Evolutionary conservation across 257 asterid genomes (phyloP).

Genomic region (Nicotiana noctiflora): DNA sequence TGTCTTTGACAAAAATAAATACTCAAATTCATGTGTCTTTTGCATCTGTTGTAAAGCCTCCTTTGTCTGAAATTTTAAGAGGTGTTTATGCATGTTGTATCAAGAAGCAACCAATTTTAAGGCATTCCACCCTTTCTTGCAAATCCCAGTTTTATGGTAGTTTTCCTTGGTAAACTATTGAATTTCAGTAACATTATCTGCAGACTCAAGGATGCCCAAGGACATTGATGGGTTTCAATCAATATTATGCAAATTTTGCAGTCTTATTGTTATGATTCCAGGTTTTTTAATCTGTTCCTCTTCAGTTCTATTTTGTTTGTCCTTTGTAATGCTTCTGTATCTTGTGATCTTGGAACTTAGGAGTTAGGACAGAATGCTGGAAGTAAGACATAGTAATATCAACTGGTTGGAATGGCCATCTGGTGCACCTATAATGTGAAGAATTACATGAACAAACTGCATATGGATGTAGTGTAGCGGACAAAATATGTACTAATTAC

Average conservation of each 20-base stretch:
- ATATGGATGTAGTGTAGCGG: not conserved
- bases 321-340: not conserved
- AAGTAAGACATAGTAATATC: not conserved
- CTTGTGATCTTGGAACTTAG: not conserved
- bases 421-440: conserved; percentile 1
- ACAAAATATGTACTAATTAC: not conserved
- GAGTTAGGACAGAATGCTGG: not conserved
- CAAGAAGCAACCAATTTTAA: conserved; percentile 10
- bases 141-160: not conserved
- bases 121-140: not conserved
- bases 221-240: conserved; percentile 42
- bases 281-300: conserved; percentile 33
- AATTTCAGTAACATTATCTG: conserved; percentile 23
- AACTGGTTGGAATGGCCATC: not conserved
- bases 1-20: not conserved
- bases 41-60: not conserved
- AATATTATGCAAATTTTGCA: conserved; percentile 62
- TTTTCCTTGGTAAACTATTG: conserved; percentile 5
- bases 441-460: not conserved
- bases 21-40: not conserved
- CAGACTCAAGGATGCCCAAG: conserved; percentile 38
- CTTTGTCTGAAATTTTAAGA: conserved; percentile 3
- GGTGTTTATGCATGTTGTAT: not conserved
- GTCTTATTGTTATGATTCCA: conserved; percentile 64
- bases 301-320: not conserved